phyloP scores from a whole-genome alignment of 2,329 filamentous ascomycete genomes.

The Bipolaris cookei region DNA sequence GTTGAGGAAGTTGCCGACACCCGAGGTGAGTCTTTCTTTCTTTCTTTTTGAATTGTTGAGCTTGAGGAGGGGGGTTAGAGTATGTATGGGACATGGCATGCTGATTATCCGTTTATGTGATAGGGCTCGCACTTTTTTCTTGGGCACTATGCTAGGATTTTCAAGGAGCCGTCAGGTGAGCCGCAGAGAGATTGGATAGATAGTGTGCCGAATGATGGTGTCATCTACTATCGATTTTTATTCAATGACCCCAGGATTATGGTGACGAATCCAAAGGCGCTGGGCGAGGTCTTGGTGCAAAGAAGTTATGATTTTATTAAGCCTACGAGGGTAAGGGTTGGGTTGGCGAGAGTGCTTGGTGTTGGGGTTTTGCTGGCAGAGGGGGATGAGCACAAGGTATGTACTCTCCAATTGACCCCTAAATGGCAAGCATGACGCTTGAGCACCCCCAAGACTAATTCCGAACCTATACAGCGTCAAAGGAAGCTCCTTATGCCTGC shows the following conservation, averaged over 20 bases:
- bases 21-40: slow-evolving; percentile 50
- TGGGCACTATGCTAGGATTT: slow-evolving; percentile 53
- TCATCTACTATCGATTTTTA: slow-evolving; percentile 59
- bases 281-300: slow-evolving; percentile 58
- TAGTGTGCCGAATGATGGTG: slow-evolving; percentile 61
- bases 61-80: neutral
- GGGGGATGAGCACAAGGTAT: slow-evolving; percentile 83
- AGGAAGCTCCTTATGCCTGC: slow-evolving; percentile 57
- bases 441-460: neutral
- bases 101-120: neutral
- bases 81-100: neutral
- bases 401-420: neutral
- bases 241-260: slow-evolving; percentile 56
- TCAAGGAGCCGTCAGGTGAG: slow-evolving; percentile 52
- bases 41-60: neutral
- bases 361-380: slow-evolving; percentile 79
- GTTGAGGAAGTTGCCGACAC: slow-evolving; percentile 62
- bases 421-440: too few relatives aligned
- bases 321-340: slow-evolving; percentile 54
- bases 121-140: slow-evolving; percentile 45
- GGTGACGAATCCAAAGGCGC: slow-evolving; percentile 54
- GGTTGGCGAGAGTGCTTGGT: slow-evolving; percentile 70
- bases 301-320: slow-evolving; percentile 61
- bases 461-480: slow-evolving; percentile 45
- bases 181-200: slow-evolving; percentile 60